A percentile compares a stretch with the other conserved stretches of the same genome.
Conservation (phyloP, 192 early-diverging fungal genomes). For the Nowakowskiella sp. region DNA sequence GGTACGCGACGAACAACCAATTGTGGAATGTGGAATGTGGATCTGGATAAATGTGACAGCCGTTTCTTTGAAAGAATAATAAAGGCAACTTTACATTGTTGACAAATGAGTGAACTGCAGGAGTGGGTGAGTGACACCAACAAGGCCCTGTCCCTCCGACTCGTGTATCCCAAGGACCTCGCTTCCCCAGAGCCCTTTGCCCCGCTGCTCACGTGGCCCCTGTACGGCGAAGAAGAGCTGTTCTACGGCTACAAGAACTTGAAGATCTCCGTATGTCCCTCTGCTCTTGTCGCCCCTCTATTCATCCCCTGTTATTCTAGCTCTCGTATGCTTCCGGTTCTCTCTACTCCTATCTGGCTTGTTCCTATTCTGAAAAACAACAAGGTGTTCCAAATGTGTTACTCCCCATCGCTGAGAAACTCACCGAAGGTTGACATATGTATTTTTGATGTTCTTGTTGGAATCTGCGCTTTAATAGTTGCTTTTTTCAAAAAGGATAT, state of each 20-base stretch:
- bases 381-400: slow-evolving; percentile 32
- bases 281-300: background rate
- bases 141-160: too few relatives aligned
- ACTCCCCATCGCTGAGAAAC: slow-evolving; percentile 10
- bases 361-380: slow-evolving; percentile 56
- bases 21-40: too few relatives aligned
- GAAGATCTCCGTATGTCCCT: slow-evolving; percentile 43
- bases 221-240: slow-evolving; percentile 70
- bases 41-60: too few relatives aligned
- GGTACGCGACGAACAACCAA: too few relatives aligned
- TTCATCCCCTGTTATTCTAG: slow-evolving; percentile 25
- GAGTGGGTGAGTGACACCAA: too few relatives aligned
- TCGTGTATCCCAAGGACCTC: too few relatives aligned
- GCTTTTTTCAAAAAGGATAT: slow-evolving; percentile 5
- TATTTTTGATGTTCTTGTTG: slow-evolving; percentile 25
- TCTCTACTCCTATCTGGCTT: slow-evolving; percentile 59
- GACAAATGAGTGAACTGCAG: too few relatives aligned
- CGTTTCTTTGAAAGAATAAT: too few relatives aligned
- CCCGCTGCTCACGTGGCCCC: slow-evolving; percentile 66
- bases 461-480: slow-evolving; percentile 8
- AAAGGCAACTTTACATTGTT: too few relatives aligned
- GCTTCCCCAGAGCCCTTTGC: slow-evolving; percentile 45
- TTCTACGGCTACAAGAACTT: slow-evolving; percentile 87
- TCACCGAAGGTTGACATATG: slow-evolving; percentile 59
- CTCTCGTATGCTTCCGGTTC: slow-evolving; percentile 73